phyloP scores from a whole-genome alignment of 495 filamentous ascomycete species.

The Parmelia sp. region DNA sequence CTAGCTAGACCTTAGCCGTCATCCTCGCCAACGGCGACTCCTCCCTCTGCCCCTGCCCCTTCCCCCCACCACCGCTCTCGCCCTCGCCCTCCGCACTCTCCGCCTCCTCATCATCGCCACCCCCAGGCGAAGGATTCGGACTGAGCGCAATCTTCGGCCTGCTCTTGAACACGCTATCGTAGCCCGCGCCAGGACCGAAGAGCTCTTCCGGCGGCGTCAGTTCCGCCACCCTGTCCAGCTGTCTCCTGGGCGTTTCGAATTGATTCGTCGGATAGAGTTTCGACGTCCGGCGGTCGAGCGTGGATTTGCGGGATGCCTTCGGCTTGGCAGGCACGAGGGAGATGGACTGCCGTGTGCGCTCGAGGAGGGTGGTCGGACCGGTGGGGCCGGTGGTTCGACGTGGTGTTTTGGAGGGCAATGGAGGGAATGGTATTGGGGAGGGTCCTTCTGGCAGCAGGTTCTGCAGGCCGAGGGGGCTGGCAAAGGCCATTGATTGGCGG shows the following conservation, averaged over 20 bases:
- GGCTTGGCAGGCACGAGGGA: conserved; percentile 44
- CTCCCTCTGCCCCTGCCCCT: neutral
- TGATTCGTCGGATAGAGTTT: conserved; percentile 53
- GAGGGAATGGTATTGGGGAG: conserved; percentile 21
- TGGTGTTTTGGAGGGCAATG: conserved; percentile 9
- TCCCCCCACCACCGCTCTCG: neutral
- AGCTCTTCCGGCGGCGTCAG: conserved; percentile 41
- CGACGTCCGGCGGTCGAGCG: conserved; percentile 47
- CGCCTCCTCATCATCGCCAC: neutral
- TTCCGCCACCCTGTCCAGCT: conserved; percentile 26
- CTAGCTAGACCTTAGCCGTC: neutral
- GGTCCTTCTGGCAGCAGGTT: conserved; percentile 11
- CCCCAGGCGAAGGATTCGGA: conserved; percentile 54
- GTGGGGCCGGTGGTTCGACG: conserved; percentile 33
- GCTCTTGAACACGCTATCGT: conserved; percentile 80
- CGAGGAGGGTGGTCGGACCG: conserved; percentile 43
- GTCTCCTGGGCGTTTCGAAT: conserved; percentile 51
- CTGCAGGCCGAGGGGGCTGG: conserved; percentile 16
- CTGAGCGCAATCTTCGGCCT: conserved; percentile 72
- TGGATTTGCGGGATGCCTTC: conserved; percentile 28
- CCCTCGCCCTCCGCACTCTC: neutral
- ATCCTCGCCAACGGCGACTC: conserved; percentile 1
- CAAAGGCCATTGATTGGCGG: conserved; percentile 38
- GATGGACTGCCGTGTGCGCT: conserved; percentile 81
- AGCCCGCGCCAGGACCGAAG: conserved; percentile 63